These are phyloP conservation scores for Alternaria angustiovoidea DNA, from an alignment of 2,329 filamentous ascomycete species.

Conservation along the genomic window DNA sequence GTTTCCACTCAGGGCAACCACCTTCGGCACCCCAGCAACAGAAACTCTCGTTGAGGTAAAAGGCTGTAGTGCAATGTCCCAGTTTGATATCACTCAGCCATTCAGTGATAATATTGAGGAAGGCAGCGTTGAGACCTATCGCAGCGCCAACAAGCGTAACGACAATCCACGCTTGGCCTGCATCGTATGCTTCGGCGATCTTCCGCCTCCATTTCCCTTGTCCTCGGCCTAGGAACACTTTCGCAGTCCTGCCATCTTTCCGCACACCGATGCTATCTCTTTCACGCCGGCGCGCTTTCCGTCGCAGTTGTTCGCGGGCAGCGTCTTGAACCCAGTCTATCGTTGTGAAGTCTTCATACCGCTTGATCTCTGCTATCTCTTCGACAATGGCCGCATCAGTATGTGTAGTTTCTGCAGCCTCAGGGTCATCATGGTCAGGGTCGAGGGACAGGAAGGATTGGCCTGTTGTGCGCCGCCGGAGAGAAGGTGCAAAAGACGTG, in stretches of 20 bases:
- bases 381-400: constrained; percentile 81
- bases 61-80: constrained; percentile 93
- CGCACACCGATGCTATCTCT: constrained; percentile 48
- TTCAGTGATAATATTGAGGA: constrained; percentile 94
- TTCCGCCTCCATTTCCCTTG: constrained; percentile 73
- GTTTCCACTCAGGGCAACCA: constrained; percentile 87
- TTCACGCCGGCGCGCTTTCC: constrained; percentile 77
- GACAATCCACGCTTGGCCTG: constrained; percentile 97
- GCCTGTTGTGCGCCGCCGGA: constrained; percentile 69
- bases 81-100: constrained; percentile 96
- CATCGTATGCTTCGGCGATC: constrained; percentile 88
- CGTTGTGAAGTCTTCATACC: constrained; percentile 98
- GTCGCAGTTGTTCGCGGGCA: constrained; percentile 83
- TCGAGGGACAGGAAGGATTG: constrained; percentile 70
- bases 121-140: constrained; percentile 91
- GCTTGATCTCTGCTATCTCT: constrained; percentile 96
- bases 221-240: constrained; percentile 71
- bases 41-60: constrained; percentile 97
- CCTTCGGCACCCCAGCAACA: constrained; percentile 97
- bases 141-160: constrained; percentile 91
- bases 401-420: constrained; percentile 57
- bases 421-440: constrained; percentile 67
- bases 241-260: constrained; percentile 56
- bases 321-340: constrained; percentile 99
- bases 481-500: constrained; percentile 61